Percentiles rank a stretch among this genome's conserved stretches.
Evolutionary conservation across 1,284 basidiomycete species (phyloP).

Genomic region (Xerocomus alliaceus): DNA sequence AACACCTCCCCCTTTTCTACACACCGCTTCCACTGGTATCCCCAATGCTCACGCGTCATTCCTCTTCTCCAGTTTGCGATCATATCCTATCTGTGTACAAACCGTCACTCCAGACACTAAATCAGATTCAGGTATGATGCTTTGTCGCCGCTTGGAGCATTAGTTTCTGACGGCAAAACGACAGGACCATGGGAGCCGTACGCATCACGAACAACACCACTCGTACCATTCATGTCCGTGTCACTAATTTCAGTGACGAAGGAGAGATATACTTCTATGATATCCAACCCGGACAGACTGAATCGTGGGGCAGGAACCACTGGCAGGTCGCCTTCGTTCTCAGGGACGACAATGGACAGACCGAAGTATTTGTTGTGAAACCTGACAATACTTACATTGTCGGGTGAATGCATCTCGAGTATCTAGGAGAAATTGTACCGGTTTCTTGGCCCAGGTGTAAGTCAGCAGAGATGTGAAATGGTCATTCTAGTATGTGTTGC

Average conservation of each 20-base stretch:
- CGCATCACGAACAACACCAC: neutral
- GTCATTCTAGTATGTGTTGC: too few species aligned
- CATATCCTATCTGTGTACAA: neutral
- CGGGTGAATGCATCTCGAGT: too few species aligned
- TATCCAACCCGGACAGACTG: neutral
- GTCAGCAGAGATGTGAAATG: too few species aligned
- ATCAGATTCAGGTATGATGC: neutral
- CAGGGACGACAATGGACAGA: neutral
- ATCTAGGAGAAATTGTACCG: too few species aligned
- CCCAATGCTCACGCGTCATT: too few species aligned
- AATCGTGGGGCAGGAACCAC: neutral
- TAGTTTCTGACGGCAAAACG: neutral
- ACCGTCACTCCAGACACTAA: neutral
- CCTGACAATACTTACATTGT: neutral
- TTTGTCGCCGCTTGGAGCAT: neutral
- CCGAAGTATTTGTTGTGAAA: neutral
- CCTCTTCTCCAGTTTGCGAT: neutral
- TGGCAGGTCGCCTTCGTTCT: neutral
- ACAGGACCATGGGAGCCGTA: neutral
- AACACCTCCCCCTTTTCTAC: neutral
- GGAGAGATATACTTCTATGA: neutral
- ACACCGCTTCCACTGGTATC: neutral
- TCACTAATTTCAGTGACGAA: neutral
- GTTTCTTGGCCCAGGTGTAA: too few species aligned
- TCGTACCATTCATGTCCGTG: neutral